Evolutionary conservation across 352 stramenopile species (phyloP), one percentile per base, ranked within the genome.

Genomic region (Globisporangium heterothallicum): DNA sequence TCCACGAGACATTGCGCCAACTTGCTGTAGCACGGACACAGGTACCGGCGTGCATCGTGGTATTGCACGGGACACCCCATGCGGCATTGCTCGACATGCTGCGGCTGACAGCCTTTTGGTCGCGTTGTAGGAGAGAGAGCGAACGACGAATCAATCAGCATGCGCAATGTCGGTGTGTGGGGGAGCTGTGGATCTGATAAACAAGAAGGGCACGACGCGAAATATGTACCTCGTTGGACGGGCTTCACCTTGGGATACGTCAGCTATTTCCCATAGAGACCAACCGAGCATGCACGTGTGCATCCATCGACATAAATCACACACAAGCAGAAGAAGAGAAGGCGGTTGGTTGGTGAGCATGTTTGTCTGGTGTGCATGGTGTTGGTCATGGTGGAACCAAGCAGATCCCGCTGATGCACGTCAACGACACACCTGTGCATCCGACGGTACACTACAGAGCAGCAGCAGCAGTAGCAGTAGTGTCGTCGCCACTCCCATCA

Each of bases 1-100:
- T 70, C 54, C 26, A 86, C 72, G 32, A 88, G 64, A 47, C 79
- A 90, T 40, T 77, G 63, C 8, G 65, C 70, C 21, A 90, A 50
- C 53, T 88, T 88, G 61, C 79, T 90, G 63, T 86, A 90, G 58
- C 78, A 90, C 13, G 72, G 78, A 59, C 76, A 90, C 22, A 81
- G 65, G 52, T 69, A 87, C 18, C 72, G 66, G 8, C 32, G 47
- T 18, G 61, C 36, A 60, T 87, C 78, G 18, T 90, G 67, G 49
- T 86, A 90, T 38, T 86, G 74, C 36, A 32, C 34, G 9, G 66
- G 44, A 51, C 75, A 90, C 43, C 71, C 56, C 53, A 71, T 68
- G 30, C 72, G 68, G 57, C 78, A 90, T 19, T 61, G 54, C 41
- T 70, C 25, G 42, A 87, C 68, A 42, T 85, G 58, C 16, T 75